Evolutionary conservation across 192 early-diverging fungal genomes (phyloP), one percentile per base, ranked within the genome.

Genomic region (Entrophospora sp.): DNA sequence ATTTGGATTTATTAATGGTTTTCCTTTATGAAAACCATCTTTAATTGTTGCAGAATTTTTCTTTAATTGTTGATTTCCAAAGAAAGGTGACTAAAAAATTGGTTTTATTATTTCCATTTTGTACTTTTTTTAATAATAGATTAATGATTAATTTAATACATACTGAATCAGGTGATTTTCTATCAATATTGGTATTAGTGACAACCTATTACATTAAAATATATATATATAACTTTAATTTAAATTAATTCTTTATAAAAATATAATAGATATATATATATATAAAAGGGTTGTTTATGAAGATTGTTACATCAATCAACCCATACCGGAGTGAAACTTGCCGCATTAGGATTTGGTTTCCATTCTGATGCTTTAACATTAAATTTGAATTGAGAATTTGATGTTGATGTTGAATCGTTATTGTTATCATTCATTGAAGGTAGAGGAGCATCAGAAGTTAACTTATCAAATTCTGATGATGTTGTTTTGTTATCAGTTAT

Each of bases 291-390:
- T n/a, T n/a, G n/a, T n/a, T n/a, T n/a, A n/a, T n/a, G n/a, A n/a
- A n/a, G n/a, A n/a, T n/a, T n/a, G n/a, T n/a, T n/a, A n/a, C n/a
- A n/a, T n/a, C n/a, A n/a, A n/a, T n/a, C n/a, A 37, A 30, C 42
- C 16, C 77, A 53, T 67, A 83, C 87, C 30, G 89, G 89, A 35
- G 86, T 83, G 75, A 91, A 89, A 10, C 80, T 74, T 20, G 83
- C 59, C 0, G 89, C 89, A 16, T 79, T 65, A 28, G 81, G 84
- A 52, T 85, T 91, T 25, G 89, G 89, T 69, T 89, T 91, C 73
- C 89, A 91, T 24, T 82, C 83, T 0, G 82, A 81, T 5, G 87
- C 89, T 69, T 89, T 88, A 49, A 80, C 71, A 67, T 89, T 91
- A 44, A 91, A 79, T 45, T 88, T 89, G 61, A 87, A 86, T 9